Conservation (phyloP, 2,329 filamentous ascomycete genomes). For the Diplodia intermedia region DNA sequence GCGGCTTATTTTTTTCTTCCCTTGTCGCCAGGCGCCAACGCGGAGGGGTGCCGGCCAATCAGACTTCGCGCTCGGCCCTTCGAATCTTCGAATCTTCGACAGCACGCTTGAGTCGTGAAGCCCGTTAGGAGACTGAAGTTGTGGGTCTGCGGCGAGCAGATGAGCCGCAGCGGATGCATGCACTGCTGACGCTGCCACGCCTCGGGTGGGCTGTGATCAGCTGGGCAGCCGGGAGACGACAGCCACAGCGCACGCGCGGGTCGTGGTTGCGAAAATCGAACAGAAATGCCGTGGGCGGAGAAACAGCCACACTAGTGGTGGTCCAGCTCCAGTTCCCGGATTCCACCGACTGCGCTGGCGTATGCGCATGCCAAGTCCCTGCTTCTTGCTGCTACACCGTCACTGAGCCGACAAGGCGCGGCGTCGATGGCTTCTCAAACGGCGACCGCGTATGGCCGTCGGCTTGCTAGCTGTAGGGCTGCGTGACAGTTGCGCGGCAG, state of each 20-base stretch:
- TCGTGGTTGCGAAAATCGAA: conserved; percentile 4
- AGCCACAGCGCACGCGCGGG: conserved; percentile 16
- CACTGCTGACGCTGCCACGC: conserved; percentile 17
- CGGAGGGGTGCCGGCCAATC: not conserved
- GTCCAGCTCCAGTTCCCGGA: conserved; percentile 1
- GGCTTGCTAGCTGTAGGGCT: not conserved
- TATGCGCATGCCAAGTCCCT: not conserved
- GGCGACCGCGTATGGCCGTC: conserved; percentile 7
- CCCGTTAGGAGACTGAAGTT: conserved; percentile 2
- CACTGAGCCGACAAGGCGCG: not conserved
- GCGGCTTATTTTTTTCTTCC: conserved; percentile 9
- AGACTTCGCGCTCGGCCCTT: conserved; percentile 9
- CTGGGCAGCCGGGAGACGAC: conserved; percentile 7
- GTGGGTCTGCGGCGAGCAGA: conserved; percentile 13
- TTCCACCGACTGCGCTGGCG: conserved; percentile 9
- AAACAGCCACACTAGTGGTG: conserved; percentile 7
- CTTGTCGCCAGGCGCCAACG: not conserved
- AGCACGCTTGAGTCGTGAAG: conserved; percentile 3
- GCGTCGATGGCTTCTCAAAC: not conserved
- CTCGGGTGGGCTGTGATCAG: conserved; percentile 17
- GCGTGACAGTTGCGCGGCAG: not conserved
- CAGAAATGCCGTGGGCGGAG: conserved; percentile 12
- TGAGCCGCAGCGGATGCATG: conserved; percentile 26
- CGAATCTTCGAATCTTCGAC: conserved; percentile 10
- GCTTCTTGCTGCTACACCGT: not conserved